These are phyloP conservation scores for Austroboletus rostrupii DNA, from an alignment of 1,284 basidiomycete species.

Conservation along the genomic window DNA sequence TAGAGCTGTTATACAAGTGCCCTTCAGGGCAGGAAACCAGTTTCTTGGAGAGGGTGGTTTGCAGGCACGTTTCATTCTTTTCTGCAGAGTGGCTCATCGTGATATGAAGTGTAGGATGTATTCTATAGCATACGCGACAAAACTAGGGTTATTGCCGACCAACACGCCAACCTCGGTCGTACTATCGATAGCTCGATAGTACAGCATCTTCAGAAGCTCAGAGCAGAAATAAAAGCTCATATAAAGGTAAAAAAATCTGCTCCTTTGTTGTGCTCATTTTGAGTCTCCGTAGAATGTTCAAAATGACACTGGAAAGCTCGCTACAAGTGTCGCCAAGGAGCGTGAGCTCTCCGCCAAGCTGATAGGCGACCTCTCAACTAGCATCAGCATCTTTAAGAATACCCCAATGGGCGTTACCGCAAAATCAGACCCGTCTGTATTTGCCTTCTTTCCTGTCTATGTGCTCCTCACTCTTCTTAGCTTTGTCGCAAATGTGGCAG, in stretches of 20 bases:
- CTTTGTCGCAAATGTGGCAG: conserved; percentile 74
- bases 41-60: conserved; percentile 92
- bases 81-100: background rate
- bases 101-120: conserved; percentile 62
- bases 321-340: conserved; percentile 90
- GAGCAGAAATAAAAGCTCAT: conserved; percentile 95
- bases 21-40: conserved; percentile 93
- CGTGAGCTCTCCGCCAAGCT: conserved; percentile 86
- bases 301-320: conserved; percentile 95
- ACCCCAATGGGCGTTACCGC: conserved; percentile 86
- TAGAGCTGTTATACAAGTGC: conserved; percentile 96
- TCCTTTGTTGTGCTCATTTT: background rate
- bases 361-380: conserved; percentile 85
- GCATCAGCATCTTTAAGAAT: conserved; percentile 91
- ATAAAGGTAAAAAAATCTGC: conserved; percentile 65
- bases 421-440: conserved; percentile 80
- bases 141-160: conserved; percentile 91
- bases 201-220: conserved; percentile 93
- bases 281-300: conserved; percentile 76
- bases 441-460: background rate
- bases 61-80: conserved; percentile 44
- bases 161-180: conserved; percentile 93
- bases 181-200: conserved; percentile 98
- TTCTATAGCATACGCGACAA: conserved; percentile 94
- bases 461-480: conserved; percentile 28